Conservation (phyloP, 2,329 filamentous ascomycete genomes). For the Phyllachora maydis region DNA sequence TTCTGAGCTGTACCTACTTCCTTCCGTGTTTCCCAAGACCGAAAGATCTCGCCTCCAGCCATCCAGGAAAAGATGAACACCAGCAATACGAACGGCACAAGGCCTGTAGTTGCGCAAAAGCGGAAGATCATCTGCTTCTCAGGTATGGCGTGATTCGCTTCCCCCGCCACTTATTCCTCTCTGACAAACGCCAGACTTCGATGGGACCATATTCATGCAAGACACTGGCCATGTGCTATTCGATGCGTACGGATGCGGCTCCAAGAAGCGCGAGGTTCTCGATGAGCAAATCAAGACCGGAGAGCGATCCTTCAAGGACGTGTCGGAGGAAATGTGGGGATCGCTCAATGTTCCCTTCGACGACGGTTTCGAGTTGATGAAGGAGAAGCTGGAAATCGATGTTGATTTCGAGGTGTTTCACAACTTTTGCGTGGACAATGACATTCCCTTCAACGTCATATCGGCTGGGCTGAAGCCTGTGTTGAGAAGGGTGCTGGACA, state of each 20-base stretch:
- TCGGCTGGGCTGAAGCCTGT: conserved; percentile 43
- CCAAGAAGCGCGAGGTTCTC: conserved; percentile 28
- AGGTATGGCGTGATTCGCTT: conserved; percentile 14
- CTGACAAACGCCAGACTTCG: conserved; percentile 31
- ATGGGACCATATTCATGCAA: conserved; percentile 54
- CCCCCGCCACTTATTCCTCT: background rate
- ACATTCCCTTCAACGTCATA: conserved; percentile 50
- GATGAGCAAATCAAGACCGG: conserved; percentile 44
- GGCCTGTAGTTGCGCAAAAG: conserved; percentile 23
- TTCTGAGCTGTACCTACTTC: background rate
- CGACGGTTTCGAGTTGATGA: conserved; percentile 44
- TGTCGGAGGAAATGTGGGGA: conserved; percentile 54
- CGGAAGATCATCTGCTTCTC: conserved; percentile 38
- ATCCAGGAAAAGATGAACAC: conserved; percentile 10
- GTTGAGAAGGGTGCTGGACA: conserved; percentile 37
- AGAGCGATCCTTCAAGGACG: conserved; percentile 45
- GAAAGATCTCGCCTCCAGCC: conserved; percentile 13
- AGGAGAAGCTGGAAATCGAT: conserved; percentile 39
- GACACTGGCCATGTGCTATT: conserved; percentile 50
- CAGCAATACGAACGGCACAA: conserved; percentile 8
- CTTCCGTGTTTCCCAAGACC: conserved; percentile 11
- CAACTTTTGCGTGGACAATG: conserved; percentile 37
- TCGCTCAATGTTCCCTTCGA: conserved; percentile 46
- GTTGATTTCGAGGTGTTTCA: conserved; percentile 43
- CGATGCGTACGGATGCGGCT: conserved; percentile 42